Conservation (phyloP, 73 alveolate genomes). For the Tetrahymena elliotti region DNA sequence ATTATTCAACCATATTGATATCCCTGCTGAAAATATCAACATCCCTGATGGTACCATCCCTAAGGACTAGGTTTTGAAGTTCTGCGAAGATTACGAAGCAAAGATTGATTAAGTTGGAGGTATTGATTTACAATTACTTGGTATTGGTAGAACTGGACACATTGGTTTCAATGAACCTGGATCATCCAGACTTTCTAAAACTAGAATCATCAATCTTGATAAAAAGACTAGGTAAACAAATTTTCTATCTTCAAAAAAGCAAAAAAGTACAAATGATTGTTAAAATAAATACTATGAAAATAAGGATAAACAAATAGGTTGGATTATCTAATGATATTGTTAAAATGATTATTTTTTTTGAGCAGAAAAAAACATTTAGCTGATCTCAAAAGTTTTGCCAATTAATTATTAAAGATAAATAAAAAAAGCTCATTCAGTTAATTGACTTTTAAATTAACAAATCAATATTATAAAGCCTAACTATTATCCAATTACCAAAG, state of each 20-base stretch:
- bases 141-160: conserved; percentile 82
- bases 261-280: background rate
- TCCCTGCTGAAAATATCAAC: conserved; percentile 53
- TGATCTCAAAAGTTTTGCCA: background rate
- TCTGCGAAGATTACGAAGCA: conserved; percentile 50
- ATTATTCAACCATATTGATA: conserved; percentile 40
- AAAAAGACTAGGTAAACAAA: conserved; percentile 43
- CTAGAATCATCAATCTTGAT: conserved; percentile 59
- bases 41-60: conserved; percentile 56
- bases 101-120: conserved; percentile 47
- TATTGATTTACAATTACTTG: conserved; percentile 66
- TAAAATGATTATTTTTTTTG: no score
- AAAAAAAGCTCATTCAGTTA: background rate
- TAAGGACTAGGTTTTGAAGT: conserved; percentile 49
- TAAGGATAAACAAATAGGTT: background rate
- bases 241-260: background rate
- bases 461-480: no score
- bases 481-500: no score
- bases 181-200: conserved; percentile 50
- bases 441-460: background rate
- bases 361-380: background rate
- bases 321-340: background rate
- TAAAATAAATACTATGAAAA: background rate
- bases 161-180: conserved; percentile 89
- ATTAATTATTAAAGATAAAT: no score